Evolutionary conservation across 768 basidiomycete genomes (phyloP).

Genomic region (Mycena metata): DNA sequence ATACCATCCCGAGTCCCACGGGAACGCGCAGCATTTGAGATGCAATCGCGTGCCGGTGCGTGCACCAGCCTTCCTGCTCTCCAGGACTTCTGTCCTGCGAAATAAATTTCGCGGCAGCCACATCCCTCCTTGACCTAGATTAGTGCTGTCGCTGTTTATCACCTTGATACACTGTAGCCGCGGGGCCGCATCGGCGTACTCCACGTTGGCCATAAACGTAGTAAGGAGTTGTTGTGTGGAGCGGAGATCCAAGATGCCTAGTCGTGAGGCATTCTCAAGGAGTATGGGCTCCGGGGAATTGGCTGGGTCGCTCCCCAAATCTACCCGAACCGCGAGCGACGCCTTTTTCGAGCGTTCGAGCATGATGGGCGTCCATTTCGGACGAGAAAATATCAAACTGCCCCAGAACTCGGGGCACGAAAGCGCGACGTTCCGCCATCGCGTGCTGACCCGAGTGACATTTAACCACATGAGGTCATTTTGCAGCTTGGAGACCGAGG

Average conservation of each 20-base stretch:
- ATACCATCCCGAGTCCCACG: constrained; percentile 38
- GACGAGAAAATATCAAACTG: constrained; percentile 33
- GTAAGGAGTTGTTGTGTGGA: constrained; percentile 11
- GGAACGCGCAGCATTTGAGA: constrained; percentile 33
- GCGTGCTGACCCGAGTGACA: constrained; percentile 27
- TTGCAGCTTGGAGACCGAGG: constrained; percentile 2
- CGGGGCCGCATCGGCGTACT: constrained; percentile 23
- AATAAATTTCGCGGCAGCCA: constrained; percentile 35
- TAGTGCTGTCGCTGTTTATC: constrained; percentile 16
- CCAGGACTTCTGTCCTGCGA: constrained; percentile 3
- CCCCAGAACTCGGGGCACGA: constrained; percentile 38
- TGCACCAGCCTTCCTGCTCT: constrained; percentile 6
- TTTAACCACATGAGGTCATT: constrained; percentile 36
- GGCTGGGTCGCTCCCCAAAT: constrained; percentile 22
- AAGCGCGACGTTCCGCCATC: constrained; percentile 36
- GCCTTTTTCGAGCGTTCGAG: constrained; percentile 34
- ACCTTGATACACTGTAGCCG: constrained; percentile 22
- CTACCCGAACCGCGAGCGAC: constrained; percentile 32
- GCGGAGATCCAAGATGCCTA: constrained; percentile 30
- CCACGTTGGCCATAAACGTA: constrained; percentile 31
- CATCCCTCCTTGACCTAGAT: not conserved
- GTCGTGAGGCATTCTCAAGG: constrained; percentile 24
- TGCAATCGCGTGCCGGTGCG: constrained; percentile 16
- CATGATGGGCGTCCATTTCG: constrained; percentile 37
- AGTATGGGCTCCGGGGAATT: constrained; percentile 31